phyloP scores from a whole-genome alignment of 2,329 filamentous ascomycete species.

The Nigrograna mackinnonii region DNA sequence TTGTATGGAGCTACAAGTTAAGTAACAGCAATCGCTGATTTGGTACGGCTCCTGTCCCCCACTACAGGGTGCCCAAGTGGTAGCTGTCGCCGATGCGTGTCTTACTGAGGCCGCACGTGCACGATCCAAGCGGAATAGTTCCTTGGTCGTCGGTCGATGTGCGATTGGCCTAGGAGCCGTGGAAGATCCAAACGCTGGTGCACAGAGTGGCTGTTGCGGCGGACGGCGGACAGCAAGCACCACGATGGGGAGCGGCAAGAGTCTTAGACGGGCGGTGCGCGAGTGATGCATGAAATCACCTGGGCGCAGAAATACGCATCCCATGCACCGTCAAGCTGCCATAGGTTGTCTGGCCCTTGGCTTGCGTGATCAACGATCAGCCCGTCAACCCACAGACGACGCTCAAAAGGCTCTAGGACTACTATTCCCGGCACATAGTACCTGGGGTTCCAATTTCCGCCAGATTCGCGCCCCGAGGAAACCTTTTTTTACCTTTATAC shows the following conservation, averaged over 20 bases:
- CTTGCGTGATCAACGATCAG: conserved; percentile 14
- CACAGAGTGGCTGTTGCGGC: conserved; percentile 6
- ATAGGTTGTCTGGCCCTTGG: conserved; percentile 15
- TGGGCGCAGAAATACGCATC: conserved; percentile 3
- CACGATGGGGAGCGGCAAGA: conserved; percentile 2
- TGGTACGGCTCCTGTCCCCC: conserved; percentile 3
- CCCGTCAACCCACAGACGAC: no score
- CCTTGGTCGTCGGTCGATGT: conserved; percentile 17
- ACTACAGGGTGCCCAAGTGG: conserved; percentile 24
- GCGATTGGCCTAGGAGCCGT: conserved; percentile 15
- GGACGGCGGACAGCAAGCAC: no score
- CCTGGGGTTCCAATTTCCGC: no score
- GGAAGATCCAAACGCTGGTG: conserved; percentile 6
- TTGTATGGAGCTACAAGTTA: conserved; percentile 2
- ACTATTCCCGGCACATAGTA: no score
- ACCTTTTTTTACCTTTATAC: no score
- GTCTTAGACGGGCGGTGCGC: conserved; percentile 4
- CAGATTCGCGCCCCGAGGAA: no score
- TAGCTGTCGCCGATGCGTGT: conserved; percentile 35
- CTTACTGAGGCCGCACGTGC: conserved; percentile 28
- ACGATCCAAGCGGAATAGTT: conserved; percentile 21
- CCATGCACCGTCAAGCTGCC: not conserved
- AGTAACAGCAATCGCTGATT: conserved; percentile 12
- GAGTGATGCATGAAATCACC: conserved; percentile 15
- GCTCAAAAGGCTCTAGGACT: no score